These are phyloP conservation scores for Hortiboletus campestris DNA, from an alignment of 768 basidiomycete genomes.

Conservation along the genomic window DNA sequence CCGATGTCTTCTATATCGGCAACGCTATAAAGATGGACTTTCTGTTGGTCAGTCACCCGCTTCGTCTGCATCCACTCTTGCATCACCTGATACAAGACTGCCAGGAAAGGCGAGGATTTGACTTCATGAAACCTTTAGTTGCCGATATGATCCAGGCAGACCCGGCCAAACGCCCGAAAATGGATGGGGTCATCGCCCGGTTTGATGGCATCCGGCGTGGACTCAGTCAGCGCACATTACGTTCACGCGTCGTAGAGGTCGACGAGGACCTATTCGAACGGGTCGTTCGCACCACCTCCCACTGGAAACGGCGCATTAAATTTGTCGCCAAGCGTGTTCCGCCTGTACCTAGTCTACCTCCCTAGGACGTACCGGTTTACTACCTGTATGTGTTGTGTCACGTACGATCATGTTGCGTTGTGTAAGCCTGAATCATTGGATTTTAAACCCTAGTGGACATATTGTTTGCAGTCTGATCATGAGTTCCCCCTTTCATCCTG, in stretches of 20 bases:
- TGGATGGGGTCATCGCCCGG: conserved; percentile 20
- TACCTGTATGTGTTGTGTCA: not conserved
- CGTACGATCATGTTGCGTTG: not conserved
- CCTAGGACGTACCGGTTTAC: not conserved
- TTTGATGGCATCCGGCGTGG: conserved; percentile 12
- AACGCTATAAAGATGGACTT: conserved; percentile 37
- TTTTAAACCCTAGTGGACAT: no score
- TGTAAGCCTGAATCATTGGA: no score
- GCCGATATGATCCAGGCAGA: conserved; percentile 23
- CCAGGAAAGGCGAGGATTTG: conserved; percentile 10
- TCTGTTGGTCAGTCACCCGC: not conserved
- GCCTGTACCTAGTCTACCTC: conserved; percentile 5
- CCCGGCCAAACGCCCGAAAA: conserved; percentile 20
- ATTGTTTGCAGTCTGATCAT: no score
- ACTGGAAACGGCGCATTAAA: conserved; percentile 26
- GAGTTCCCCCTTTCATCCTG: no score
- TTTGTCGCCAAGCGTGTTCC: conserved; percentile 13
- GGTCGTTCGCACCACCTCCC: conserved; percentile 6
- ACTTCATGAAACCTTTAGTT: conserved; percentile 24
- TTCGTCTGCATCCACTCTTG: no score
- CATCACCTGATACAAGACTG: not conserved
- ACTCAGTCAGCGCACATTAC: conserved; percentile 17
- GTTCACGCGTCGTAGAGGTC: conserved; percentile 27
- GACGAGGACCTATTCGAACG: conserved; percentile 13
- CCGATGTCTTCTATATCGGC: conserved; percentile 45